Percentiles rank a stretch among this genome's conserved stretches.
phyloP scores from a whole-genome alignment of 1,139 yeast genomes.

The Sugiyamaella paludigena region DNA sequence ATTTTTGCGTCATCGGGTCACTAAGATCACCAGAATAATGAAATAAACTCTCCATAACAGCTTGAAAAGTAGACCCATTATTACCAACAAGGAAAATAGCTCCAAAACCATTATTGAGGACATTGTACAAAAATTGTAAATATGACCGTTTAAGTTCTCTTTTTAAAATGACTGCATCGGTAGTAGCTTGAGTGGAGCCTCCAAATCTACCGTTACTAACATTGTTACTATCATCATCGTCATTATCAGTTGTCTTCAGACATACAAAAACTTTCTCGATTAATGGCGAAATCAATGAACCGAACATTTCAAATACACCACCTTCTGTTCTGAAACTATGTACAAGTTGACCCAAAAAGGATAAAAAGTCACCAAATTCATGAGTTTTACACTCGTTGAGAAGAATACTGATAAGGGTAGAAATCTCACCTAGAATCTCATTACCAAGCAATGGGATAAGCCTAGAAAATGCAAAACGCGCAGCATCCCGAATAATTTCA shows the following conservation, averaged over 20 bases:
- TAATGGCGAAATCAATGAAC: conserved; percentile 71
- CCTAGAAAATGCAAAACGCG: conserved; percentile 84
- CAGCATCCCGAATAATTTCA: conserved; percentile 76
- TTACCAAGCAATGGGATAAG: conserved; percentile 71
- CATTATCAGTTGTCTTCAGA: conserved; percentile 38
- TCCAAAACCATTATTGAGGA: conserved; percentile 75
- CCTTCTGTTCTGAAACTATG: conserved; percentile 71
- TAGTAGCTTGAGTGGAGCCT: conserved; percentile 30
- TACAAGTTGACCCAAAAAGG: conserved; percentile 83
- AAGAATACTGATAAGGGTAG: conserved; percentile 70
- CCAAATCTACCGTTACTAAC: conserved; percentile 35
- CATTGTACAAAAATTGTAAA: conserved; percentile 63
- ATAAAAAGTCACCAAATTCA: conserved; percentile 77
- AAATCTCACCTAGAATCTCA: conserved; percentile 55
- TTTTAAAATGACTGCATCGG: conserved; percentile 42
- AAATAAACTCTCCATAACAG: conserved; percentile 61
- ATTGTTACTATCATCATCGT: conserved; percentile 38
- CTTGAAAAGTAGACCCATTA: conserved; percentile 56
- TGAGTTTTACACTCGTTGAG: conserved; percentile 60
- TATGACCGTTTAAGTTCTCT: conserved; percentile 63
- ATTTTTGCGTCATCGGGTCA: conserved; percentile 57
- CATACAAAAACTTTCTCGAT: conserved; percentile 60
- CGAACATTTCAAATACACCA: conserved; percentile 68
- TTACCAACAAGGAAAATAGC: conserved; percentile 69
- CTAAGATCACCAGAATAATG: conserved; percentile 60